Percentiles rank a stretch among this genome's conserved stretches.
Conservation (phyloP, 2,329 filamentous ascomycete genomes). For the Aspergillus luchuensis region DNA sequence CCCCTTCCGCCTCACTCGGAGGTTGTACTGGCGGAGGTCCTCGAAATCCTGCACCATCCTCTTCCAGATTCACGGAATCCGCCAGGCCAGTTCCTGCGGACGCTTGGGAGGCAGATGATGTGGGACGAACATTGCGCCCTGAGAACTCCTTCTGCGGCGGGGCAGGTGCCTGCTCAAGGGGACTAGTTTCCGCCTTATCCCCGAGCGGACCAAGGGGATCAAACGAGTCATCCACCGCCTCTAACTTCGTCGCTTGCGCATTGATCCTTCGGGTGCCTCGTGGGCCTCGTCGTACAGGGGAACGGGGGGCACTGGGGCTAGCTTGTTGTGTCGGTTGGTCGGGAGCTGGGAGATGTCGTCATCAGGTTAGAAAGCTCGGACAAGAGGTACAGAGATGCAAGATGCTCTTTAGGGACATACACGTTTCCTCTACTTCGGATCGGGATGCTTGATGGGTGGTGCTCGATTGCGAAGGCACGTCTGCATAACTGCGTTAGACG, state of each 20-base stretch:
- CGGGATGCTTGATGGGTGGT: constrained; percentile 29
- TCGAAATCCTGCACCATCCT: constrained; percentile 66
- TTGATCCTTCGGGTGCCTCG: constrained; percentile 60
- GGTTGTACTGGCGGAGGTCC: constrained; percentile 62
- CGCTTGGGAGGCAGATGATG: constrained; percentile 47
- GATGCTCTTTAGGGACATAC: constrained; percentile 26
- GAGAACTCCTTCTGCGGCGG: constrained; percentile 62
- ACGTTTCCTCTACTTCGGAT: constrained; percentile 32
- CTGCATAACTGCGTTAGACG: constrained; percentile 35
- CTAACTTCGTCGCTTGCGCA: constrained; percentile 62
- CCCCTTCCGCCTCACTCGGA: constrained; percentile 45
- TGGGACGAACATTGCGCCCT: constrained; percentile 39
- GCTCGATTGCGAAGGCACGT: constrained; percentile 50
- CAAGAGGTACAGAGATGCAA: background rate
- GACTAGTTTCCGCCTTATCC: constrained; percentile 42
- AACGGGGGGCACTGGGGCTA: constrained; percentile 48
- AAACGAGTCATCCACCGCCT: constrained; percentile 63
- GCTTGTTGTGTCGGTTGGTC: constrained; percentile 37
- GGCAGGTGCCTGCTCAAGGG: constrained; percentile 56
- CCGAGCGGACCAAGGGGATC: constrained; percentile 65
- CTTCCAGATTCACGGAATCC: constrained; percentile 72
- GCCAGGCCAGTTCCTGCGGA: constrained; percentile 55
- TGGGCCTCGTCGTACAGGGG: constrained; percentile 52
- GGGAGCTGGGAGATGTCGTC: constrained; percentile 24
- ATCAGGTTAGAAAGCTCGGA: constrained; percentile 14